A percentile compares a stretch with the other conserved stretches of the same genome.
phyloP scores from a whole-genome alignment of 2,329 filamentous ascomycete species.

The Nothopassalora personata region DNA sequence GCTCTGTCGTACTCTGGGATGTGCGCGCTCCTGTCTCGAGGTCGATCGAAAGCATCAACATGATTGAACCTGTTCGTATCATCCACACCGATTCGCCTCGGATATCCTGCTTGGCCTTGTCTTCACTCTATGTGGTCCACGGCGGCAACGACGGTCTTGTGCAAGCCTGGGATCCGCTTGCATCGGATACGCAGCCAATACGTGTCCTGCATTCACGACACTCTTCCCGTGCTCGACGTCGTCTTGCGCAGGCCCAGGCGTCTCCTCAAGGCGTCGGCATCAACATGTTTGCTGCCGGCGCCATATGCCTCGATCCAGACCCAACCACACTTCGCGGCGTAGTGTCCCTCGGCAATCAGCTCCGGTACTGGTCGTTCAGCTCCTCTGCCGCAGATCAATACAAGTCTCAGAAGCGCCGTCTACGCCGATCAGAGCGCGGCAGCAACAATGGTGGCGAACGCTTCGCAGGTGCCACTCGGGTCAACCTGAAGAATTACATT shows the following conservation, averaged over 20 bases:
- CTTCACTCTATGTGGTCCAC: constrained; percentile 82
- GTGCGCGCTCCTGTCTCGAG: constrained; percentile 60
- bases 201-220: constrained; percentile 83
- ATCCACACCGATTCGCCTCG: constrained; percentile 88
- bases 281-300: constrained; percentile 75
- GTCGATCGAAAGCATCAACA: constrained; percentile 51
- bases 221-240: constrained; percentile 73
- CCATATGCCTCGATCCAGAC: constrained; percentile 82
- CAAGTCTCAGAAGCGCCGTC: constrained; percentile 70
- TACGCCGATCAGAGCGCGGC: constrained; percentile 63
- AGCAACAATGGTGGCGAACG: constrained; percentile 56
- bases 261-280: constrained; percentile 63
- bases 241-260: constrained; percentile 62
- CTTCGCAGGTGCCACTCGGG: constrained; percentile 59
- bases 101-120: constrained; percentile 75
- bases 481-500: constrained; percentile 74
- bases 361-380: constrained; percentile 92
- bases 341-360: constrained; percentile 76
- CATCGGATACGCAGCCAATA: constrained; percentile 70
- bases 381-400: constrained; percentile 69
- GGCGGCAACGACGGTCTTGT: constrained; percentile 93
- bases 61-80: constrained; percentile 65
- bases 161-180: constrained; percentile 94
- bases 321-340: constrained; percentile 79
- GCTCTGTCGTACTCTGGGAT: constrained; percentile 79